Base-by-base conservation (phyloP, 441 rosid species). In the Euphorbia schlechtendalii region DNA sequence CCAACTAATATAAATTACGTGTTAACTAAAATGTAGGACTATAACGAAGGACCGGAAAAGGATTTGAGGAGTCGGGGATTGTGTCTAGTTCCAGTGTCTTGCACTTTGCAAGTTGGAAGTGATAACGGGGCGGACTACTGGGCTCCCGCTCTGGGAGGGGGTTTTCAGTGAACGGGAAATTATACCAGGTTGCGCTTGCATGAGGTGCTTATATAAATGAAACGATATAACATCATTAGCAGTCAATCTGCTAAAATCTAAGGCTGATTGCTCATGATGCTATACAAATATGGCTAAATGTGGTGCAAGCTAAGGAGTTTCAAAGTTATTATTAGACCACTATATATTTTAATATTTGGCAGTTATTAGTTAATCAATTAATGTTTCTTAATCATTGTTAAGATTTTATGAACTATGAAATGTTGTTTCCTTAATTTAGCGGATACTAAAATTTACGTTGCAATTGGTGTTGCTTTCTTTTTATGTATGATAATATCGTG, bases 211-310 rank as follows among this genome's bases (percentile, higher is more conserved):
- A 70, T 58, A 49, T 40, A 17, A 14, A 14, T 27, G 73, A 63
- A 75, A 69, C 65, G 82, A 74, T 86, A 90, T 90, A 93, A 87
- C 90, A 88, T 87, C 91, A 90, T 69, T 82, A 90, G 90, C 96
- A 88, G 86, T 84, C 96, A 93, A 77, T 83, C 90, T 87, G 87
- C 78, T 77, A 70, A 68, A 81, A 65, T 78, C 68, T 3, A 88
- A 87, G 93, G 90, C 86, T 90, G 95, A 86, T 83, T 84, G 96
- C 92, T 90, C 95, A 81, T 88, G 95, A 90, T 93, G 97, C 81
- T 83, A 88, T 88, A 80, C 80, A n/a, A 73, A 71, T 67, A 36
- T 49, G 27, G 64, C 64, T 40, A 46, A 5, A 22, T 36, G 43
- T 46, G 21, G 67, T 49, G 65, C 70, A 43, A 53, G 56, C 28